Conservation (phyloP, 805 yeast species). For the Suhomyces vadensis region DNA sequence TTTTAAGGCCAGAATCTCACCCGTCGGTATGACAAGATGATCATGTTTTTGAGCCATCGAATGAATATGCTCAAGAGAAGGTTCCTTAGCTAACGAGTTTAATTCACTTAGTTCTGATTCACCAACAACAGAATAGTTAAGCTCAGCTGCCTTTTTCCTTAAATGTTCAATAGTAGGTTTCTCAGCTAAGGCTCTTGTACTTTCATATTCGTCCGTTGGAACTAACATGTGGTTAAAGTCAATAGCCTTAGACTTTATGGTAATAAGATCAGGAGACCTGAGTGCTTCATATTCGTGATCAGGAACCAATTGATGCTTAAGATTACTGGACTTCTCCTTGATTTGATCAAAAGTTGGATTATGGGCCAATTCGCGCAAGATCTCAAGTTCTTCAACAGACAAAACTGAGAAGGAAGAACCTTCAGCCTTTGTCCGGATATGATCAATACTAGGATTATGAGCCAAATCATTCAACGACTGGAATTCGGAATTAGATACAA, state of each 20-base stretch:
- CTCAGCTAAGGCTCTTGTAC: constrained; percentile 5
- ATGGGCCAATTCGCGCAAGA: constrained; percentile 9
- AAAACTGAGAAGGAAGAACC: constrained; percentile 6
- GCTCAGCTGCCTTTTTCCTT: constrained; percentile 8
- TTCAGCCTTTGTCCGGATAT: constrained; percentile 9
- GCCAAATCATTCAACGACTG: constrained; percentile 13
- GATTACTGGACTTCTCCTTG: constrained; percentile 8
- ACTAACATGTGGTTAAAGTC: constrained; percentile 4
- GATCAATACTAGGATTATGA: constrained; percentile 10
- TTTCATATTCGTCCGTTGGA: not conserved
- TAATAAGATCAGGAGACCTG: constrained; percentile 13
- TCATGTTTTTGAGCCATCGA: constrained; percentile 9
- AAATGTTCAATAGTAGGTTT: constrained; percentile 12
- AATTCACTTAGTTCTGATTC: not conserved
- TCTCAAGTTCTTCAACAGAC: constrained; percentile 4
- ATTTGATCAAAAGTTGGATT: constrained; percentile 18
- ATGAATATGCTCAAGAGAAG: constrained; percentile 13
- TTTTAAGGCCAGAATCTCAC: not conserved
- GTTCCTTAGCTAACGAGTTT: constrained; percentile 9
- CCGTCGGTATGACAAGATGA: constrained; percentile 8
- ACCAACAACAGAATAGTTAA: constrained; percentile 3
- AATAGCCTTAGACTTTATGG: constrained; percentile 2
- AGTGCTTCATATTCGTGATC: constrained; percentile 20
- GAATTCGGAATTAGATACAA: constrained; percentile 18
- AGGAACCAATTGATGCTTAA: constrained; percentile 14